Evolutionary conservation across 176 grass and related monocot genomes (phyloP).

Genomic region (Panicum miliaceum): DNA sequence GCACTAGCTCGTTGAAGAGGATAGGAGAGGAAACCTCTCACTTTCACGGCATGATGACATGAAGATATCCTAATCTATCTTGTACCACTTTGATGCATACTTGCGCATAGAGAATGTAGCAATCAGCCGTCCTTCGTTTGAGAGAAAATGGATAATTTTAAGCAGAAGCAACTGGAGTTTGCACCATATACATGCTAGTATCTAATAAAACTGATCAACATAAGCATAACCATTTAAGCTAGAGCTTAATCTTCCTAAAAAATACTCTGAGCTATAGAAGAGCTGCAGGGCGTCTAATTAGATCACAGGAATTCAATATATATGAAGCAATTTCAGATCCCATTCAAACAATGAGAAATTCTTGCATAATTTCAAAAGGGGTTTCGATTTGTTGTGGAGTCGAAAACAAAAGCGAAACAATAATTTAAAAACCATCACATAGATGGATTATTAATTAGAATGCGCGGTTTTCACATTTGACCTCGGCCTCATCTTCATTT

Average conservation of each 20-base stretch:
- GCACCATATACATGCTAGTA: neutral
- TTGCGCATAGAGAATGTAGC: neutral
- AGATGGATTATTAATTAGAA: neutral
- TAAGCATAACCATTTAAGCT: neutral
- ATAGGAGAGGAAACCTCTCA: neutral
- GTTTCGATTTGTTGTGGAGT: neutral
- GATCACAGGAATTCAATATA: neutral
- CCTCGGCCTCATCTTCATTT: neutral
- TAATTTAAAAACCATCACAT: too few species aligned
- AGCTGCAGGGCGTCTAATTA: neutral
- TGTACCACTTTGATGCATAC: neutral
- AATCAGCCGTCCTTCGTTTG: neutral
- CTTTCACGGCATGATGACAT: slow-evolving; percentile 9
- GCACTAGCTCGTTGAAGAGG: neutral
- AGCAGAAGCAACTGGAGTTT: neutral
- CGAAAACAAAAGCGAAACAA: neutral
- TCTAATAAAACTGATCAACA: neutral
- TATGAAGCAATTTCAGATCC: neutral
- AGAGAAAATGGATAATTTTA: neutral
- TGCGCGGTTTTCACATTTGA: neutral
- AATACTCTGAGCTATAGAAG: neutral
- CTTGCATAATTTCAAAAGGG: neutral
- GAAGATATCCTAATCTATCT: neutral
- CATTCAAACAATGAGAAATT: too few species aligned
- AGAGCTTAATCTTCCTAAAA: neutral